Base-by-base conservation (phyloP, 352 stramenopile species). In the Phytophthora hibernalis region DNA sequence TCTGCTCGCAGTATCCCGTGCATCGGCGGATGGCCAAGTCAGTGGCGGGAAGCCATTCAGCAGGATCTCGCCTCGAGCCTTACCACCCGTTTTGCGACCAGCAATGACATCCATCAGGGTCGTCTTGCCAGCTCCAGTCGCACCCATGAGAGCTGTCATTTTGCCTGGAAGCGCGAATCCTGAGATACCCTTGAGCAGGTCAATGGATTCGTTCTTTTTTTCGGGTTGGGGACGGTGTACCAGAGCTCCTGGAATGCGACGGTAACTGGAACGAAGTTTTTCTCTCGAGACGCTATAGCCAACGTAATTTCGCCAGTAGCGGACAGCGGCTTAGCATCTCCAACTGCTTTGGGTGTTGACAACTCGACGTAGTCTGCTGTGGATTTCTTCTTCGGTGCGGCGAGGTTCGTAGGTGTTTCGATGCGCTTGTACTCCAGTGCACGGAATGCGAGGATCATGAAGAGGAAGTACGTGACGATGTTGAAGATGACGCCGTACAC, bases 81-180 rank as follows among this genome's bases (percentile, higher is more conserved):
- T 79, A 26, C 93, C 93, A 30, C 78, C 82, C 18, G 79, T 93
- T 69, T 98, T 98, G 45, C 93, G 77, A 37, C 95, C 70, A 24
- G 93, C 89, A 51, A 98, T 91, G 3, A 98, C 91, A 72, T 98
- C 91, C 64, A 97, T 89, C 13, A 98, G 73, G 0, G 94, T 98
- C 12, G 92, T 97, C 65, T 98, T 97, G 1, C 93, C 91, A 30
- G 87, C 83, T 38, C 86, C 85, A 4, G 70, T 76, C 0, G 77
- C 61, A 15, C 83, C 83, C 77, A 91, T 90, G 13, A 92, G 60
- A 5, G 83, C 80, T n/a, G 76, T 81, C 59, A 92, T 85, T 40
- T 57, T 76, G 2, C 84, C 83, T 2, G 83, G 83, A 2, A 67
- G 21, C 1, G 77, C 74, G 26, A 69, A 77, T 13, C 90, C 91